Evolutionary conservation across 257 asterid species (phyloP), one percentile per base, ranked within the genome.

Genomic region (Fraxinus excelsior): DNA sequence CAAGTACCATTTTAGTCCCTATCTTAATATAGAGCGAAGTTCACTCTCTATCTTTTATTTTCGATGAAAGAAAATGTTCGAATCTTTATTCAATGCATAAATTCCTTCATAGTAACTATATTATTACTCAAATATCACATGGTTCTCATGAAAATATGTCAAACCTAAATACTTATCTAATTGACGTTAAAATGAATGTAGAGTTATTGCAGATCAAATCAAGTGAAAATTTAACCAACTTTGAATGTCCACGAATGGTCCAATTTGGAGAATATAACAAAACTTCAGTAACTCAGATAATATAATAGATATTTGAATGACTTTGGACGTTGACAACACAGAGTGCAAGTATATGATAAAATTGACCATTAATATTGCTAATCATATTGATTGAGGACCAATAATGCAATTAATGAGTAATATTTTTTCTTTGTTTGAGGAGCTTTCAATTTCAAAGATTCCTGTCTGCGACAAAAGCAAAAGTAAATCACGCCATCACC

Each of bases 401-500:
- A 40, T 7, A 42, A 0, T 9, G 32, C 2, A 62, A 58, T 53
- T 58, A 7, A 5, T 23, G 1, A 44, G 14, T 51, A 38, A 25
- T 76, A 76, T 12, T 56, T 75, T 67, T 65, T 40, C 66, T 79
- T 58, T 23, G 40, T 78, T 70, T 21, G 74, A 71, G 84, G 75
- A 80, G 66, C 76, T 83, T 86, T 80, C 32, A 85, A 82, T 84
- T 84, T 86, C 84, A 89, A 90, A 92, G 93, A 90, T 92, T 92
- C 96, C 82, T 82, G 90, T 86, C 85, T 53, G 82, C 78, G 78
- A 73, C 81, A 85, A 92, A 87, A 90, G 96, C 88, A 86, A 92
- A 92, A 92, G 93, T 82, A 76, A 80, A 78, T 65, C 91, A 85
- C 89, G 88, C 97, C 88, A 77, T 80, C 82, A 68, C 83, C 51